phyloP scores from a whole-genome alignment of 257 asterid species.

The Solanum bulbocastanum region DNA sequence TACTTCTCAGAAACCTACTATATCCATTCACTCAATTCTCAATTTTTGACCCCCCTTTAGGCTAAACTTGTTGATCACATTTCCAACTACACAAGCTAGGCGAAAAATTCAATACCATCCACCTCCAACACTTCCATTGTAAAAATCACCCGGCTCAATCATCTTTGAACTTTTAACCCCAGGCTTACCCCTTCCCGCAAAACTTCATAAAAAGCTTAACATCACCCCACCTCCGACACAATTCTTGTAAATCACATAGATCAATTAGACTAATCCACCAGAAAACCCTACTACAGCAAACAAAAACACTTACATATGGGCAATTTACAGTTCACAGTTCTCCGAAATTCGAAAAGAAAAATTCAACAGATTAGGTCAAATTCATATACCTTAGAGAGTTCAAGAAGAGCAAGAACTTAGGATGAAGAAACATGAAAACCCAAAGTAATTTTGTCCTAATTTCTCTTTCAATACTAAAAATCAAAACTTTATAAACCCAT shows the following conservation, averaged over 20 bases:
- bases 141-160: not conserved
- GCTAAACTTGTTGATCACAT: not conserved
- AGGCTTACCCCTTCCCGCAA: not conserved
- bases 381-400: not conserved
- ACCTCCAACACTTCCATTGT: not conserved
- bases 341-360: not conserved
- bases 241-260: not conserved
- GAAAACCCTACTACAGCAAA: not conserved
- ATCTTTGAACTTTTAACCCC: not conserved
- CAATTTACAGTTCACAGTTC: not conserved
- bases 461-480: too few relatives aligned
- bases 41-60: too few relatives aligned
- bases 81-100: too few relatives aligned
- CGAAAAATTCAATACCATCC: not conserved
- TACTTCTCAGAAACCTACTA: too few relatives aligned
- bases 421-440: too few relatives aligned
- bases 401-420: not conserved
- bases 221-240: not conserved
- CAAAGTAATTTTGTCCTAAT: too few relatives aligned
- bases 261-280: not conserved
- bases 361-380: not conserved
- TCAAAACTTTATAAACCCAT: too few relatives aligned
- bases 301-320: not conserved
- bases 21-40: too few relatives aligned
- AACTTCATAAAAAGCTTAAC: not conserved